Evolutionary conservation across 108 stramenopile species (phyloP).

Genomic region (Aurantiochytrium sp.): DNA sequence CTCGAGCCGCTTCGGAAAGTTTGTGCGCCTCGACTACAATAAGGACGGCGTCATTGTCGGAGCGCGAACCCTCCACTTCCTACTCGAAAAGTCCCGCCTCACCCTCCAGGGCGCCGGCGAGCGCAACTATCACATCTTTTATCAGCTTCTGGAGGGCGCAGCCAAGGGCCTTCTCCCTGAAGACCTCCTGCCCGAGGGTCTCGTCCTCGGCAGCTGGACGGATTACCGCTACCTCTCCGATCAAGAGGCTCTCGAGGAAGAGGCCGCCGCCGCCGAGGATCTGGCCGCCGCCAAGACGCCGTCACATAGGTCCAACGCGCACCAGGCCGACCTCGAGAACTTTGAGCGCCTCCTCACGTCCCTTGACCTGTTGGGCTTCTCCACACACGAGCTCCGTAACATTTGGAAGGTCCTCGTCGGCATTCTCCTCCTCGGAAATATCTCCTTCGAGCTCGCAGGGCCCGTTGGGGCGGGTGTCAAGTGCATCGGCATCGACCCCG

Average conservation of each 20-base stretch:
- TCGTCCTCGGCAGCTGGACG: constrained; percentile 40
- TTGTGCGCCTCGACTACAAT: constrained; percentile 30
- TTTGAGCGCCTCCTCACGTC: constrained; percentile 26
- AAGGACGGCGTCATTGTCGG: constrained; percentile 26
- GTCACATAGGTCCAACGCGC: background rate
- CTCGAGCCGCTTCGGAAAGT: constrained; percentile 43
- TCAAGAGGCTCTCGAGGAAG: background rate
- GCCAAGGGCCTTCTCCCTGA: constrained; percentile 39
- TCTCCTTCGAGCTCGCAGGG: background rate
- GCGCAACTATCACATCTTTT: constrained; percentile 65
- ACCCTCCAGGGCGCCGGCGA: constrained; percentile 53
- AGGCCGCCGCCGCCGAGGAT: background rate
- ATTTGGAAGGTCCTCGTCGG: constrained; percentile 24
- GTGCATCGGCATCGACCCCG: background rate
- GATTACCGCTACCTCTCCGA: background rate
- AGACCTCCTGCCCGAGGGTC: background rate
- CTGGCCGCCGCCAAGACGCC: constrained; percentile 29
- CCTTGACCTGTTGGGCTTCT: constrained; percentile 30
- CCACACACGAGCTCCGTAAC: background rate
- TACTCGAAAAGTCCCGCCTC: constrained; percentile 58
- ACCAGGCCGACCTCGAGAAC: constrained; percentile 30
- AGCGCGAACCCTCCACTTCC: constrained; percentile 49
- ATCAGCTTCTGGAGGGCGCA: constrained; percentile 52
- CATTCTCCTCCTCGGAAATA: constrained; percentile 43
- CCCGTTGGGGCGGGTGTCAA: background rate